A percentile compares a stretch with the other conserved stretches of the same genome.
phyloP scores from a whole-genome alignment of 2,329 filamentous ascomycete species.

The Aspergillus sp. region DNA sequence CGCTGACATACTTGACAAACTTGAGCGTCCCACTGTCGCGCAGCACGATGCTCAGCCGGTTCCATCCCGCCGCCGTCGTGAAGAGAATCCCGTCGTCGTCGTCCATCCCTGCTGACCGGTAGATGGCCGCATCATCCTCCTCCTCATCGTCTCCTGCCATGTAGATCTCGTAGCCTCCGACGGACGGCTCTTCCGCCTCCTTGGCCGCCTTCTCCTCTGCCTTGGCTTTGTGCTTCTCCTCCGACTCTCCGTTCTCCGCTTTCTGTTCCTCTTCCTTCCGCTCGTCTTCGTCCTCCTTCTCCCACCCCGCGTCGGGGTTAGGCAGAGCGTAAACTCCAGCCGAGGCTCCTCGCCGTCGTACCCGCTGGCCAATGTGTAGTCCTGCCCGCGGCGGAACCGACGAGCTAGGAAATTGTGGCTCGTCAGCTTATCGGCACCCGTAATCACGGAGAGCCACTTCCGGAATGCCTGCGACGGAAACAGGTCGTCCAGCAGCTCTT shows the following conservation, averaged over 20 bases:
- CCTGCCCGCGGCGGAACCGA: constrained; percentile 73
- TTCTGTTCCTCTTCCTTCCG: constrained; percentile 40
- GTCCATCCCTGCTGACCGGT: constrained; percentile 55
- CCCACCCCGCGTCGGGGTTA: constrained; percentile 85
- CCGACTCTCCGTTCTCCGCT: constrained; percentile 26
- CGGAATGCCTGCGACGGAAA: constrained; percentile 78
- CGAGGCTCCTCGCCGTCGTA: constrained; percentile 63
- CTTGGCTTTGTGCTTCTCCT: constrained; percentile 28
- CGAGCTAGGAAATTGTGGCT: constrained; percentile 72
- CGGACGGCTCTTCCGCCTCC: constrained; percentile 25
- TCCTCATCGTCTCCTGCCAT: constrained; percentile 73
- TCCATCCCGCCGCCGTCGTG: constrained; percentile 67
- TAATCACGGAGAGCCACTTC: constrained; percentile 80
- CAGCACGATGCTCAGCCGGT: constrained; percentile 81
- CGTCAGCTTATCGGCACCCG: constrained; percentile 56
- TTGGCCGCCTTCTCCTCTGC: constrained; percentile 16
- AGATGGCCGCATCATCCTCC: constrained; percentile 65
- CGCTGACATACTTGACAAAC: constrained; percentile 94
- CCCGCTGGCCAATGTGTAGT: constrained; percentile 87
- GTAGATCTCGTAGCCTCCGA: constrained; percentile 60
- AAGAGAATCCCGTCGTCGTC: constrained; percentile 71
- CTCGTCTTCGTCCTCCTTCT: constrained; percentile 54
- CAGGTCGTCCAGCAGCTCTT: constrained; percentile 70
- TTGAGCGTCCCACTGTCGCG: constrained; percentile 76
- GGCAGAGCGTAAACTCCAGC: constrained; percentile 75